Base-by-base conservation (phyloP, 2,329 filamentous ascomycete genomes). In the Didymella pomorum region DNA sequence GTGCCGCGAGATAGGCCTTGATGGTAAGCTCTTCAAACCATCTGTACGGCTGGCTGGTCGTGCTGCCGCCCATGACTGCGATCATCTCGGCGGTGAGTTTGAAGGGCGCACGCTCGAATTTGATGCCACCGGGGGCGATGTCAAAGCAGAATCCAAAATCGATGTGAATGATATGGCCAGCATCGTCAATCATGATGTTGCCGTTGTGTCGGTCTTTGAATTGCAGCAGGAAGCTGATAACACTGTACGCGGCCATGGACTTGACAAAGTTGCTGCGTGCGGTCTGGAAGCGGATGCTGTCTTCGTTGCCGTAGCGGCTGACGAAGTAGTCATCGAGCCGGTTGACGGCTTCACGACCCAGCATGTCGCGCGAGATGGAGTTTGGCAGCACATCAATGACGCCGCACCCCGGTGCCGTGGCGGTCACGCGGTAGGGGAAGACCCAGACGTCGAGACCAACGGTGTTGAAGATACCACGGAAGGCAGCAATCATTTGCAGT, bases 91-190 rank as follows among this genome's bases (percentile, higher is more conserved):
- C 86, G 0, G 95, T 99, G 53, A 99, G 87, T 80, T 99, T 99
- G 84, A 99, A 99, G 0, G 95, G 95, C 0, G 95, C 95, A 23
- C 95, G 90, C 82, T 99, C 95, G 74, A 99, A 99, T 69, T 93
- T 94, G 72, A 99, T 93, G 60, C 96, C 95, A 46, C 95, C 95
- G 0, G 95, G 95, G 1, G 93, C 95, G 68, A 99, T 98, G 73
- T 99, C 96, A 79, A 99, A 99, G 80, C 94, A 98, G 85, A 99
- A 99, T 10, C 95, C 95, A 73, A 99, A 99, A 77, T 99, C 95
- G 68, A 99, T 98, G 81, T 99, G 95, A 52, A 99, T 86, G 71
- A 99, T 97, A 79, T 99, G 95, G 4, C 96, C 95, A 0, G 90
- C 91, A 71, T 97, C 94, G 76, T 99, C 94, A 63, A 99, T 89